phyloP scores from a whole-genome alignment of 495 filamentous ascomycete genomes.

The Talaromyces wortmannii region DNA sequence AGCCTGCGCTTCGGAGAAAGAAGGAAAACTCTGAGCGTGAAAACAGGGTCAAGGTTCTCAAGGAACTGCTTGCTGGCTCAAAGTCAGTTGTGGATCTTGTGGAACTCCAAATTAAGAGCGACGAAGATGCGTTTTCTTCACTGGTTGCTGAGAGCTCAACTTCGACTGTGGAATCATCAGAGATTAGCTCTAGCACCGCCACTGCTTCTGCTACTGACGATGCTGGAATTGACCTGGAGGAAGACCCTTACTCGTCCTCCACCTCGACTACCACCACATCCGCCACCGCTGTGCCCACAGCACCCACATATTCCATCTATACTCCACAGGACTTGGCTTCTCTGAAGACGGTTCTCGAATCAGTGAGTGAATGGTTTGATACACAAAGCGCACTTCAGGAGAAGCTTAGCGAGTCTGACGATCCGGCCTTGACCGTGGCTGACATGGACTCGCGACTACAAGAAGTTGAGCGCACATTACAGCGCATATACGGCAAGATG shows the following conservation, averaged over 20 bases:
- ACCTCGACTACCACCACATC: slow-evolving; percentile 22
- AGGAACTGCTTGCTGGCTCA: slow-evolving; percentile 51
- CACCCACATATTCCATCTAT: slow-evolving; percentile 34
- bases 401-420: slow-evolving; percentile 56
- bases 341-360: slow-evolving; percentile 25
- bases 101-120: slow-evolving; percentile 31
- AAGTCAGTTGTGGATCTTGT: slow-evolving; percentile 40
- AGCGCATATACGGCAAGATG: slow-evolving; percentile 57
- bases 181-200: slow-evolving; percentile 7
- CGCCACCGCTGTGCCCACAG: slow-evolving; percentile 22
- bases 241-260: slow-evolving; percentile 30
- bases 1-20: slow-evolving; percentile 59
- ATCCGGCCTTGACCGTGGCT: slow-evolving; percentile 61
- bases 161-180: slow-evolving; percentile 5
- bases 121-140: slow-evolving; percentile 29
- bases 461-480: slow-evolving; percentile 64
- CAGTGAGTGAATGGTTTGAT: slow-evolving; percentile 55
- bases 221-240: slow-evolving; percentile 30
- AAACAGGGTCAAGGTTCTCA: slow-evolving; percentile 53
- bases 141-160: slow-evolving; percentile 9
- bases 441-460: slow-evolving; percentile 51
- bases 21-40: slow-evolving; percentile 62
- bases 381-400: slow-evolving; percentile 61
- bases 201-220: slow-evolving; percentile 13
- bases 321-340: slow-evolving; percentile 50